Evolutionary conservation across 2,329 filamentous ascomycete species (phyloP).

Genomic region (Ophiostoma sp.): DNA sequence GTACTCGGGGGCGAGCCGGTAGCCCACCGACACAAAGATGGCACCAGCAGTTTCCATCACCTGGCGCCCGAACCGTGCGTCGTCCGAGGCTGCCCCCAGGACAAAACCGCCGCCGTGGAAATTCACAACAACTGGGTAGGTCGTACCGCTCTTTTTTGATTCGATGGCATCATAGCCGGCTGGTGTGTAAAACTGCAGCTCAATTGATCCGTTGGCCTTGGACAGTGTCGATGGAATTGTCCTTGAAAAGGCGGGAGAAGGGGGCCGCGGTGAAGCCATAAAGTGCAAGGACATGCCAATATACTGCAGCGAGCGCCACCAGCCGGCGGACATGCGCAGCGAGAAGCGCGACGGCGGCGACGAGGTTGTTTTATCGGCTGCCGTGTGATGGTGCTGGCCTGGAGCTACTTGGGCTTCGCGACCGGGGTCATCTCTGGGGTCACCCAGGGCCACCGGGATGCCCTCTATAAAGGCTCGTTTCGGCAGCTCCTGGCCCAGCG

Average conservation of each 20-base stretch:
- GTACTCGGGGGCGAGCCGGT: conserved; percentile 60
- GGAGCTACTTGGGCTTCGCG: neutral
- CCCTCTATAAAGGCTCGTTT: neutral
- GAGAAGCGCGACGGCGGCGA: conserved; percentile 46
- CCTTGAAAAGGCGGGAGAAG: conserved; percentile 54
- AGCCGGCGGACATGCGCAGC: conserved; percentile 56
- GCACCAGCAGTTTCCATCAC: conserved; percentile 46
- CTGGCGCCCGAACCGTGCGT: conserved; percentile 54
- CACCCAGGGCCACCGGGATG: neutral
- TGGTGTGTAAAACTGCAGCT: conserved; percentile 41
- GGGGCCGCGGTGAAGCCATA: conserved; percentile 54
- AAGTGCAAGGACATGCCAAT: conserved; percentile 65
- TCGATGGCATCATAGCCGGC: conserved; percentile 32
- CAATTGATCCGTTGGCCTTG: conserved; percentile 32
- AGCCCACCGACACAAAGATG: conserved; percentile 60
- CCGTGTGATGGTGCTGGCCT: no score
- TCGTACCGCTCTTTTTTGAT: conserved; percentile 18
- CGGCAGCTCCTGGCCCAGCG: neutral
- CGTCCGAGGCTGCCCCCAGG: conserved; percentile 57
- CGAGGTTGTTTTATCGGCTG: neutral
- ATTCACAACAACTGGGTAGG: conserved; percentile 53
- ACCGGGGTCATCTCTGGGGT: neutral
- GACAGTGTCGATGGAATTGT: conserved; percentile 45
- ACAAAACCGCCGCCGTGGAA: conserved; percentile 65
- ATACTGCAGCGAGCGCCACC: conserved; percentile 63